A percentile compares a stretch with the other conserved stretches of the same genome.
These are phyloP conservation scores for Suillus placidus DNA, from an alignment of 768 basidiomycete genomes.

Conservation along the genomic window DNA sequence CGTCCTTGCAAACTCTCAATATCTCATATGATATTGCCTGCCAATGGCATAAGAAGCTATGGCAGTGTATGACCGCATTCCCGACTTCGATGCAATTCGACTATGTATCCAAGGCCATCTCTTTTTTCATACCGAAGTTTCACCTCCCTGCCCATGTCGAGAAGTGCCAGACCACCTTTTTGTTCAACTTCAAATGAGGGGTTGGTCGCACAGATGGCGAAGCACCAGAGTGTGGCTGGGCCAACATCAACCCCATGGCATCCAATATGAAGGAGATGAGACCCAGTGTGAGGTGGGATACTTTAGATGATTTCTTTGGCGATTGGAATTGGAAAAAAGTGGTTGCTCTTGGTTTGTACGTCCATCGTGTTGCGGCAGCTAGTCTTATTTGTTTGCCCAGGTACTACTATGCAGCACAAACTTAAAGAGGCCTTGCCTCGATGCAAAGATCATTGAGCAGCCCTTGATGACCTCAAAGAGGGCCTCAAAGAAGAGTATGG, in stretches of 20 bases:
- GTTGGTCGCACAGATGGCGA: constrained; percentile 40
- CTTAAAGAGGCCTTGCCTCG: constrained; percentile 13
- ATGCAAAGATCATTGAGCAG: constrained; percentile 11
- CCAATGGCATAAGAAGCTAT: too few relatives aligned
- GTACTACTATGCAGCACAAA: not conserved
- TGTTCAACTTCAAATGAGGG: constrained; percentile 31
- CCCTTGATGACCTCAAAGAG: constrained; percentile 8
- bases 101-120: too few relatives aligned
- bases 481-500: not conserved
- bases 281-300: constrained; percentile 33
- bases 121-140: too few relatives aligned
- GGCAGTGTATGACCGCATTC: too few relatives aligned
- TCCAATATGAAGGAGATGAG: constrained; percentile 41
- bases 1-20: too few relatives aligned
- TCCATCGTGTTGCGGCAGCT: constrained; percentile 11
- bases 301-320: constrained; percentile 39
- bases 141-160: too few relatives aligned
- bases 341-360: constrained; percentile 17
- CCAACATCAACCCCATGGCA: constrained; percentile 33
- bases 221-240: constrained; percentile 41
- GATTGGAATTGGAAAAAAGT: constrained; percentile 42
- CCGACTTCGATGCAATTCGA: too few relatives aligned
- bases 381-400: not conserved
- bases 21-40: too few relatives aligned
- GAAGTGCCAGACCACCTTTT: constrained; percentile 32